Evolutionary conservation across 1,139 yeast genomes (phyloP).

Genomic region (Protomyces arabidopsidicola): DNA sequence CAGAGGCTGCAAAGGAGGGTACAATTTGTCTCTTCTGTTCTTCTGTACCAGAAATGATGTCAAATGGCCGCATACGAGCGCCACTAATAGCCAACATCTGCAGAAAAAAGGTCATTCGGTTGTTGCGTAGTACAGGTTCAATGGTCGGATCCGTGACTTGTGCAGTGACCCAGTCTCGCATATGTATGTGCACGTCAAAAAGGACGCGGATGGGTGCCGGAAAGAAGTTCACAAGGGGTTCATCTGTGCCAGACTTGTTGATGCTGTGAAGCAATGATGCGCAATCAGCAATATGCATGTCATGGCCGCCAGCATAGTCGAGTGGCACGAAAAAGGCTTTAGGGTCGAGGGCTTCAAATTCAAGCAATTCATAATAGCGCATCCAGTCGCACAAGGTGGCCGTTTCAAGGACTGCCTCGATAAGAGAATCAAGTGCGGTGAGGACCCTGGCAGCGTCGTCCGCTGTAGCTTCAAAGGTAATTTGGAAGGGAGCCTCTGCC

Average conservation of each 20-base stretch:
- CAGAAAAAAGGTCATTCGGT: conserved; percentile 65
- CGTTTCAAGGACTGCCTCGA: conserved; percentile 56
- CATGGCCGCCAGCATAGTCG: conserved; percentile 49
- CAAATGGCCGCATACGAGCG: conserved; percentile 61
- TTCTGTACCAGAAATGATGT: conserved; percentile 45
- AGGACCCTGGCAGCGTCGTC: conserved; percentile 52
- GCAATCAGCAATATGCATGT: conserved; percentile 60
- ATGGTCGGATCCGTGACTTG: conserved; percentile 62
- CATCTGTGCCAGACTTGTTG: conserved; percentile 43
- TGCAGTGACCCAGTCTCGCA: conserved; percentile 58
- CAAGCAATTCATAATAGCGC: conserved; percentile 65
- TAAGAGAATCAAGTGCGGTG: conserved; percentile 58
- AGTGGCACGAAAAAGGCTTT: conserved; percentile 50
- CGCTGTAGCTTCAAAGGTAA: conserved; percentile 22
- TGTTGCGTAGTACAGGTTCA: conserved; percentile 56
- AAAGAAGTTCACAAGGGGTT: conserved; percentile 50
- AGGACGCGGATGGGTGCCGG: conserved; percentile 69
- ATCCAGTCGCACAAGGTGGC: conserved; percentile 76
- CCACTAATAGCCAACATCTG: conserved; percentile 63
- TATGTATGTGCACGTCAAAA: conserved; percentile 61
- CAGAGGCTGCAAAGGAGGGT: conserved; percentile 83
- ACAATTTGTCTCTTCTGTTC: conserved; percentile 46
- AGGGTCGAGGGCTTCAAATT: conserved; percentile 55
- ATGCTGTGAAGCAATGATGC: conserved; percentile 65
- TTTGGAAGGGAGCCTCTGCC: conserved; percentile 1